phyloP scores from a whole-genome alignment of 331 rosid species.

The Malus hybrid region DNA sequence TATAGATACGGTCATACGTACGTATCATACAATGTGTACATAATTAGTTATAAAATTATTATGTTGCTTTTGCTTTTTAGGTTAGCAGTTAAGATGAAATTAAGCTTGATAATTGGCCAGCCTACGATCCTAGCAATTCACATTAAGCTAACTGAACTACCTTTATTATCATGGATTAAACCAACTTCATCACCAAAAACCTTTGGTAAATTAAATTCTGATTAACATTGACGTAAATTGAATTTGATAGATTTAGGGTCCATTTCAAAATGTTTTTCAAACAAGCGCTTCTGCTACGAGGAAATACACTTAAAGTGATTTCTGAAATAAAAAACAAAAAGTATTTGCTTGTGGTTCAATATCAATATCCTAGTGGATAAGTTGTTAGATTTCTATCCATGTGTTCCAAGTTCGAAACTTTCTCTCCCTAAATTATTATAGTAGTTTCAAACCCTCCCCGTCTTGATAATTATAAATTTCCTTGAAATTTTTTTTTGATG shows the following conservation, averaged over 20 bases:
- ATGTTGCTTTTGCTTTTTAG: not conserved
- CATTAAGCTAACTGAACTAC: not conserved
- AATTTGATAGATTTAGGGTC: not conserved
- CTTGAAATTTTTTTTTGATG: too few relatives aligned
- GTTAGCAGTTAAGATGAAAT: not conserved
- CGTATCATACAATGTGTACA: not conserved
- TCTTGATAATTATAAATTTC: too few relatives aligned
- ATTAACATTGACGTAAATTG: too few relatives aligned
- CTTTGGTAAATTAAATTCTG: too few relatives aligned
- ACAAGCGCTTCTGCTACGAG: not conserved
- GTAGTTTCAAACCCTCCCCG: too few relatives aligned
- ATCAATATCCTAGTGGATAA: too few relatives aligned
- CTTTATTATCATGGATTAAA: not conserved
- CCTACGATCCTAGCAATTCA: not conserved
- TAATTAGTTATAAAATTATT: not conserved
- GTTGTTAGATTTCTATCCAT: too few relatives aligned
- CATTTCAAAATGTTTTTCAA: not conserved
- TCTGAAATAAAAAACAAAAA: too few relatives aligned
- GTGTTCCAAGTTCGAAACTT: too few relatives aligned
- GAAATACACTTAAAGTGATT: not conserved
- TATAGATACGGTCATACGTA: not conserved
- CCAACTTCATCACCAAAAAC: not conserved
- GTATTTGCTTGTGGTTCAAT: too few relatives aligned
- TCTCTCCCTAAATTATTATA: too few relatives aligned
- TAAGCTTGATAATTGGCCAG: not conserved